These are phyloP conservation scores for Mucor saturninus DNA, from an alignment of 371 early-diverging fungal species.

Conservation along the genomic window DNA sequence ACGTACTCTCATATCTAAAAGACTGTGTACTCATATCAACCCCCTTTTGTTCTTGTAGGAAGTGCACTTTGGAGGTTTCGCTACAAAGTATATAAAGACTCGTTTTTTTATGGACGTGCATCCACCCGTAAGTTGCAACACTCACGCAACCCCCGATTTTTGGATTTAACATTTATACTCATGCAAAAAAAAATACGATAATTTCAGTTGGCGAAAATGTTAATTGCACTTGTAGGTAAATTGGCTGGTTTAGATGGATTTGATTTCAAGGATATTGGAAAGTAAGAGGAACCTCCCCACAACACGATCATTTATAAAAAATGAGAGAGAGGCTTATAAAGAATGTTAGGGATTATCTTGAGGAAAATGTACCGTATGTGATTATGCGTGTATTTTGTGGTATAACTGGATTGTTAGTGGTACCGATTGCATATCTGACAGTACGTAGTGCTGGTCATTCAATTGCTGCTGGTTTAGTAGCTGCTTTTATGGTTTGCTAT, in stretches of 20 bases:
- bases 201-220: slow-evolving; percentile 86
- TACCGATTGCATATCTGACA: slow-evolving; percentile 53
- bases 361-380: slow-evolving; percentile 49
- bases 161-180: too few species aligned
- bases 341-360: slow-evolving; percentile 43
- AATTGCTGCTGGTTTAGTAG: slow-evolving; percentile 44
- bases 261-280: slow-evolving; percentile 90
- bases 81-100: slow-evolving; percentile 88
- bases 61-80: slow-evolving; percentile 99
- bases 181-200: background rate
- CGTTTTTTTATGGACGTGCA: slow-evolving; percentile 97
- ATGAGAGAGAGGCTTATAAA: background rate
- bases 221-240: slow-evolving; percentile 83
- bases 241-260: slow-evolving; percentile 90
- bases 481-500: slow-evolving; percentile 53
- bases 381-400: slow-evolving; percentile 49
- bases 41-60: slow-evolving; percentile 79
- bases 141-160: too few species aligned
- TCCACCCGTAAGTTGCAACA: slow-evolving; percentile 34
- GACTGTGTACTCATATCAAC: background rate
- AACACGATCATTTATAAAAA: too few species aligned
- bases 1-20: slow-evolving; percentile 8
- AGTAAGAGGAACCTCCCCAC: slow-evolving; percentile 44
- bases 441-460: slow-evolving; percentile 52
- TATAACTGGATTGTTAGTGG: slow-evolving; percentile 46